These are phyloP conservation scores for Panellus pusillus DNA, from an alignment of 768 basidiomycete genomes.

Conservation along the genomic window DNA sequence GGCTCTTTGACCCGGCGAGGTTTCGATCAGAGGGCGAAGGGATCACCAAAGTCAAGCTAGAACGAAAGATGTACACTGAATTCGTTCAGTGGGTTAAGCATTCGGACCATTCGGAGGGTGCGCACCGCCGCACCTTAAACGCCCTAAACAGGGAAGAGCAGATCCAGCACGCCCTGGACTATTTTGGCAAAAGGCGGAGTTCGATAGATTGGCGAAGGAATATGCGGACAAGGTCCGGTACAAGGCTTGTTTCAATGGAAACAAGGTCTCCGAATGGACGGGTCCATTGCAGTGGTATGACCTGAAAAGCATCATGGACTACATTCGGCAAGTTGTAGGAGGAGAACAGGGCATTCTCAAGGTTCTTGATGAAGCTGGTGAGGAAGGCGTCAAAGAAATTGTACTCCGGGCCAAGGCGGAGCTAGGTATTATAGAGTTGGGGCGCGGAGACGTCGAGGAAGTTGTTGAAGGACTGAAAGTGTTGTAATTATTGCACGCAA, in stretches of 20 bases:
- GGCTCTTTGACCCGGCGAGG: constrained; percentile 48
- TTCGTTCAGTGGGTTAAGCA: constrained; percentile 51
- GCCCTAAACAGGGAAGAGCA: constrained; percentile 24
- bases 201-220: constrained; percentile 36
- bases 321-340: constrained; percentile 45
- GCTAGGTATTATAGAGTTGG: neutral
- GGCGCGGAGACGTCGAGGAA: neutral
- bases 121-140: neutral
- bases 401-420: constrained; percentile 38
- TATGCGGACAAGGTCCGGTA: constrained; percentile 31
- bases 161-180: constrained; percentile 47
- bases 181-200: constrained; percentile 54
- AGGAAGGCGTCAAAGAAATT: constrained; percentile 37
- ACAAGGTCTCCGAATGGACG: constrained; percentile 55
- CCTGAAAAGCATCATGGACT: constrained; percentile 53
- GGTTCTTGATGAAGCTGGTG: constrained; percentile 38
- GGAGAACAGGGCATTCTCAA: constrained; percentile 45
- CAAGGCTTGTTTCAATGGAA: constrained; percentile 50
- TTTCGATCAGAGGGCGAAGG: constrained; percentile 38
- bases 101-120: constrained; percentile 19
- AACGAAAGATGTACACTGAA: constrained; percentile 57
- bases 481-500: neutral
- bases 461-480: neutral
- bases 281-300: constrained; percentile 42
- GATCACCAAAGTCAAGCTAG: constrained; percentile 42